Evolutionary conservation across 805 yeast species (phyloP), one percentile per base, ranked within the genome.

Genomic region (Yarrowia divulgata): DNA sequence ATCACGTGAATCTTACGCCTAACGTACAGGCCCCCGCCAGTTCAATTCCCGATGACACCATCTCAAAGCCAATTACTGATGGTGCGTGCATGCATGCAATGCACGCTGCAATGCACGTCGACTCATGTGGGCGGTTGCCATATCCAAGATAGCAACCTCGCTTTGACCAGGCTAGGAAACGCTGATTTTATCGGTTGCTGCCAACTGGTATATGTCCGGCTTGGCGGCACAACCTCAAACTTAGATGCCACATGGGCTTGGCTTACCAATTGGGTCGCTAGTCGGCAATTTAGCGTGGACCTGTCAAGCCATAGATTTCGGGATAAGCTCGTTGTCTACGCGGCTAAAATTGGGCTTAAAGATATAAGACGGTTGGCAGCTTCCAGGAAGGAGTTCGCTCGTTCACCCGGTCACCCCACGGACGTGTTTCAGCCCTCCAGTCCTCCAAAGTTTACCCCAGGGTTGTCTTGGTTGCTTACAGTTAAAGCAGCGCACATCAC

Each of bases 311-410:
- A 39, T 34, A 19, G 19, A 45, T 45, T 18, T 12, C 16, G 5
- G 42, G 35, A 37, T 54, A 54, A 54, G 60, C 60, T 54, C 60
- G 0, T 3, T 23, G 29, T 23, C 3, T n/a, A 52, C 42, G 45
- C 60, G 60, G 60, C 60, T 54, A 54, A 54, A n/a, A 19, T 39
- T 52, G 45, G 45, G 32, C n/a, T n/a, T n/a, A n/a, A n/a, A n/a
- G n/a, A n/a, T n/a, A n/a, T n/a, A n/a, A n/a, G n/a, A n/a, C n/a
- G n/a, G n/a, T n/a, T n/a, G n/a, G n/a, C n/a, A n/a, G n/a, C n/a
- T n/a, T n/a, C n/a, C n/a, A n/a, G n/a, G n/a, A n/a, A n/a, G n/a
- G n/a, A n/a, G n/a, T n/a, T n/a, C n/a, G n/a, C n/a, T n/a, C n/a
- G n/a, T n/a, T n/a, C n/a, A n/a, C n/a, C n/a, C n/a, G n/a, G n/a